Percentiles rank a stretch among this genome's conserved stretches.
Evolutionary conservation across 1,284 basidiomycete species (phyloP).

Genomic region (Taiwanofungus camphoratus): DNA sequence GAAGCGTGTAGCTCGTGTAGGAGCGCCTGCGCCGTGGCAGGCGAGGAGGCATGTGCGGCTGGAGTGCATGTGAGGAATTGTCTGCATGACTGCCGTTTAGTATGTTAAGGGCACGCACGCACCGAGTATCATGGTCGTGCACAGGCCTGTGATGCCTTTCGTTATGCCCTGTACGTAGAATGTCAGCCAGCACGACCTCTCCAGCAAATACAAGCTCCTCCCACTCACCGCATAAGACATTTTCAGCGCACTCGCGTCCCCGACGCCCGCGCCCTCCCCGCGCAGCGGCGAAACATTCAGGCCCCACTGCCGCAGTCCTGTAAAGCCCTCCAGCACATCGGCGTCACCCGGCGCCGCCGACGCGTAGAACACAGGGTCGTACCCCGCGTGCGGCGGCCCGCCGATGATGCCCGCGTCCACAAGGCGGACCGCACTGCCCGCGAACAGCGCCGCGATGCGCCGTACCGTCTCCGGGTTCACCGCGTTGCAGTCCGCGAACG

Average conservation of each 20-base stretch:
- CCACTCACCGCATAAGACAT: conserved; percentile 55
- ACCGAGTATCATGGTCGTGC: conserved; percentile 54
- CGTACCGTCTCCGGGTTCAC: conserved; percentile 47
- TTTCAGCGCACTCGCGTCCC: conserved; percentile 57
- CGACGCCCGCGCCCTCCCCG: conserved; percentile 43
- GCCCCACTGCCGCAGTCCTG: conserved; percentile 35
- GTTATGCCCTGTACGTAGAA: conserved; percentile 38
- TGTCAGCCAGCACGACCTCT: neutral
- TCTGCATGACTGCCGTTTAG: neutral
- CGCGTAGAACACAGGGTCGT: conserved; percentile 52
- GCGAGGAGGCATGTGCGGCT: conserved; percentile 55
- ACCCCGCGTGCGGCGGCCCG: conserved; percentile 41
- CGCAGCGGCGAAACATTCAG: conserved; percentile 40
- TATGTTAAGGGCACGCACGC: conserved; percentile 7
- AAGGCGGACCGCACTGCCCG: conserved; percentile 35
- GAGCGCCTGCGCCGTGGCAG: conserved; percentile 48
- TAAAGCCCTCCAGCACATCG: conserved; percentile 38
- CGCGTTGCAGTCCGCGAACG: conserved; percentile 57
- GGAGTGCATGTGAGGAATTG: neutral
- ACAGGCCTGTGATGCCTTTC: conserved; percentile 51
- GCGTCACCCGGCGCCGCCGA: conserved; percentile 35
- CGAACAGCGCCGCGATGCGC: conserved; percentile 41
- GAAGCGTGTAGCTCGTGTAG: conserved; percentile 42
- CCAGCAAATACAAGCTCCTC: neutral
- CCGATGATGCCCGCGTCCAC: conserved; percentile 58